Base-by-base conservation (phyloP, 139 green algal genomes). In the Coccomyxa sp. region DNA sequence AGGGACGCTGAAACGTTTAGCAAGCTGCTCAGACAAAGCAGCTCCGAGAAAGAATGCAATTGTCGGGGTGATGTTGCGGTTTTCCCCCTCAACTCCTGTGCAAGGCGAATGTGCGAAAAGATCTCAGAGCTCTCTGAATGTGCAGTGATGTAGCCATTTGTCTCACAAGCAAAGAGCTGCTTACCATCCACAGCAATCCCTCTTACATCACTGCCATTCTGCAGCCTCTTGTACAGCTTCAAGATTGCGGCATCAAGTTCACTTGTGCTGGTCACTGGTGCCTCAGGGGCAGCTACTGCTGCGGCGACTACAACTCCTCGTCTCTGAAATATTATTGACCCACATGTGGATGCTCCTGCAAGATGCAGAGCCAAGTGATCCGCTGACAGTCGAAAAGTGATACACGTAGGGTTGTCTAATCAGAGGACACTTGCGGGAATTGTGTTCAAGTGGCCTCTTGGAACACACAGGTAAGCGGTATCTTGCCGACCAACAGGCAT, bases 131-230 rank as follows among this genome's bases (percentile, higher is more conserved):
- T 7, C 38, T 51, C 38, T 51, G 38, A 7, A 51, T 51, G 3
- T 51, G 38, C 38, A 51, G 7, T 51, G 38, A 51, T 51, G 38
- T 51, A 51, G 38, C 38, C 38, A 51, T 3, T 51, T 7, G 38
- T 51, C 38, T 51, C 38, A 51, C 38, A 51, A 11, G 38, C 38
- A 51, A 51, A 51, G 38, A 51, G 38, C 38, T 16, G 21, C 79
- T 78, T 13, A 87, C 84, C 84, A 80, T 79, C 63, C 21, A 98
- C 87, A 10, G 96, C 94, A 9, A 99, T 90, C 66, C 96, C 96
- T 28, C 96, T 92, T 27, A 99, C 89, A 83, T 99, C 96, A 27
- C 85, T 93, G 45, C 96, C 96, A 81, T 98, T 98, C 82, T 98
- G 96, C 31, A 98, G 86, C 32, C 86, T 88, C 79, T 90, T 89